Evolutionary conservation across 768 basidiomycete genomes (phyloP), one percentile per base, ranked within the genome.

Genomic region (Terana coerulea): DNA sequence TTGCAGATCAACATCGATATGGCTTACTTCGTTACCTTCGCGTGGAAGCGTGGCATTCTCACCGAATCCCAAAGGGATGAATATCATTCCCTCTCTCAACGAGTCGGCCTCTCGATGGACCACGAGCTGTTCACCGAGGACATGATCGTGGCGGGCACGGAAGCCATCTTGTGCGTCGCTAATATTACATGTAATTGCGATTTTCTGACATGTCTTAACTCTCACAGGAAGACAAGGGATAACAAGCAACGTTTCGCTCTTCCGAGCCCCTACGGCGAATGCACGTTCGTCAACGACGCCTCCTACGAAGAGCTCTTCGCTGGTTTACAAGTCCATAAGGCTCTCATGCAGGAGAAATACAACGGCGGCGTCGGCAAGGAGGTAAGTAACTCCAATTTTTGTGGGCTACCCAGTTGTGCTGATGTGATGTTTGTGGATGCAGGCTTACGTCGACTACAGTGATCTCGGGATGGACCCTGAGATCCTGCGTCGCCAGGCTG

Each of bases 381-480:
- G 44, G 56, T 57, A 3, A 33, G 48, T 37, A 4, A 15, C n/a
- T n/a, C n/a, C n/a, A n/a, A n/a, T n/a, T 25, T 12, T 10, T 12
- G 24, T 15, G 28, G 21, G 10, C 25, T 6, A 24, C n/a, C 26
- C 14, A 21, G 10, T 11, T 15, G 7, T 8, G 25, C 6, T 33
- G 5, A 30, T 11, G 24, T n/a, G n/a, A 28, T 9, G 11, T 28
- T 17, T 17, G 11, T 31, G 7, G 7, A 19, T 40, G 21, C 21
- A 56, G 55, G 55, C 55, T 39, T 56, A 47, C 21, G 55, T 56
- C 26, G 55, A 56, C 29, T 48, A 47, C 55, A 34, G 55, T 26
- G 55, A 56, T 41, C 51, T 56, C 26, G 55, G 55, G 7, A 56
- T 56, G 55, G 55, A 56, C 28, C 55, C 55, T 42, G 55, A 51